Percentiles rank a stretch among this genome's conserved stretches.
Evolutionary conservation across 257 asterid genomes (phyloP).

Genomic region (Lantana camara): DNA sequence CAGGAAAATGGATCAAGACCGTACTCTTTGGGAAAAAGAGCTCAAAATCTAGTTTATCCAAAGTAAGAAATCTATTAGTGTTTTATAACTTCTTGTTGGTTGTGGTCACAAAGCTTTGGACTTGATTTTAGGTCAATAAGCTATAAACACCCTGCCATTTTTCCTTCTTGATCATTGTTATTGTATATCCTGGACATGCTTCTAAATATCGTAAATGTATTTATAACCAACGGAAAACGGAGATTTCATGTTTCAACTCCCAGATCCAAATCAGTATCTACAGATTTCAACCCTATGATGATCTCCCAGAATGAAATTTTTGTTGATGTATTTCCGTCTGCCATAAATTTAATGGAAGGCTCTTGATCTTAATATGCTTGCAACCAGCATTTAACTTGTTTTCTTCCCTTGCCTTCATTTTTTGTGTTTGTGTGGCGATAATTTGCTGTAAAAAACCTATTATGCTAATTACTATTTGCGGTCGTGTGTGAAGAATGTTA

Average conservation of each 20-base stretch:
- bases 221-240: background rate
- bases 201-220: background rate
- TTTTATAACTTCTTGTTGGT: background rate
- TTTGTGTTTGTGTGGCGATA: too few relatives aligned
- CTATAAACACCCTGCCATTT: background rate
- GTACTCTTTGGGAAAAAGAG: constrained; percentile 93
- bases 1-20: constrained; percentile 92
- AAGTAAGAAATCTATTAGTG: constrained; percentile 49
- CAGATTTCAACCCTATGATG: background rate
- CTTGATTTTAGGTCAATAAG: background rate
- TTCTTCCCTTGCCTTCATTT: too few relatives aligned
- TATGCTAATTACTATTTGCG: constrained; percentile 27
- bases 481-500: constrained; percentile 50
- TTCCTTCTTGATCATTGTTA: background rate
- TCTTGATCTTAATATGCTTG: too few relatives aligned
- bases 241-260: background rate
- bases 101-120: constrained; percentile 5
- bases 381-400: too few relatives aligned
- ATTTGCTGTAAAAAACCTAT: constrained; percentile 1
- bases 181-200: constrained; percentile 6
- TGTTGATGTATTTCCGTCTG: background rate
- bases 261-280: background rate
- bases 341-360: background rate
- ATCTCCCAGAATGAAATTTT: background rate
- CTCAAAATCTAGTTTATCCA: constrained; percentile 68